Evolutionary conservation across 225 moss, liverwort and hornwort species (phyloP).

Genomic region (Pseudisothecium myosuroides): DNA sequence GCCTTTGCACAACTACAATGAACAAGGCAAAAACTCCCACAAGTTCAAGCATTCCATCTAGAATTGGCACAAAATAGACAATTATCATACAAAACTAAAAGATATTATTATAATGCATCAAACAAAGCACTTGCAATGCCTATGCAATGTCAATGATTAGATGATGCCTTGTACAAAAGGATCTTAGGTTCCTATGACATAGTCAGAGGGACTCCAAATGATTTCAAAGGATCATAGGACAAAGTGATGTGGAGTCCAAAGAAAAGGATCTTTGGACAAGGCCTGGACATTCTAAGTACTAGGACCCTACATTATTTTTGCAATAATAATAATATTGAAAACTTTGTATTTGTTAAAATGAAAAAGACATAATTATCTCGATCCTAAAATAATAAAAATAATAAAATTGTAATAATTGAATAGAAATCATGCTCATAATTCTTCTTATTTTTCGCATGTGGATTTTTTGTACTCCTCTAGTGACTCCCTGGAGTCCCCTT

Average conservation of each 20-base stretch:
- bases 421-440: background rate
- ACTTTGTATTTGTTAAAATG: background rate
- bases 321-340: fast-evolving
- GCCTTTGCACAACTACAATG: no score
- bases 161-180: no score
- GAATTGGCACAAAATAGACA: no score
- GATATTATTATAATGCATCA: no score
- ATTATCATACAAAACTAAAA: no score
- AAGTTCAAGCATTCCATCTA: no score
- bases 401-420: background rate
- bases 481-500: background rate
- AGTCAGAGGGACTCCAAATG: background rate
- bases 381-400: fast-evolving
- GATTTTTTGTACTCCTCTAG: background rate
- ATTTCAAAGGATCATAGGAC: background rate
- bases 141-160: no score
- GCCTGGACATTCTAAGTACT: fast-evolving
- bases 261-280: background rate
- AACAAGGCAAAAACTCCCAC: no score
- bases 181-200: background rate
- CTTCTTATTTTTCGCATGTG: background rate
- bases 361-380: background rate
- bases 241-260: background rate
- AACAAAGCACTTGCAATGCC: no score
- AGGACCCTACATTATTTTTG: no score